These are phyloP conservation scores for Vigna hirtella DNA, from an alignment of 306 rosid species.

Conservation along the genomic window DNA sequence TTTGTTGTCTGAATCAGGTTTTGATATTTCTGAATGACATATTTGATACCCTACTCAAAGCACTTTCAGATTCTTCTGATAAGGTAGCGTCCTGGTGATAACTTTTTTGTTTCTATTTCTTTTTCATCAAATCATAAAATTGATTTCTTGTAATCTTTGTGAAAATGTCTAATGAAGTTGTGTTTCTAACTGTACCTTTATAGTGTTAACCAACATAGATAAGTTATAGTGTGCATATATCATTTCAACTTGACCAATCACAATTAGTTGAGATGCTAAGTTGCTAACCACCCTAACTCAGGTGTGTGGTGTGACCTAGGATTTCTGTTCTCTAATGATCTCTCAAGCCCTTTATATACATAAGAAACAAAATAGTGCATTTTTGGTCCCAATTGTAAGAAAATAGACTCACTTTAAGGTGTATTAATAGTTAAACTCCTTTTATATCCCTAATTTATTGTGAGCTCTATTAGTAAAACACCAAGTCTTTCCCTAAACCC, in stretches of 20 bases:
- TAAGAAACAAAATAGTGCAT: background rate
- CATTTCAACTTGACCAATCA: background rate
- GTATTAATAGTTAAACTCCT: background rate
- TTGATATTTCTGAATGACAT: constrained; percentile 70
- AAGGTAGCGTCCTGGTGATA: constrained; percentile 61
- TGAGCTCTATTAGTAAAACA: background rate
- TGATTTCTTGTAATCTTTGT: constrained; percentile 14
- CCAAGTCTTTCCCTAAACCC: background rate
- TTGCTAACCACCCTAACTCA: background rate
- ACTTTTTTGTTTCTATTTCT: background rate
- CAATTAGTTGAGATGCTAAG: constrained; percentile 9
- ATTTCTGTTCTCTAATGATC: background rate
- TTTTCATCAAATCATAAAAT: constrained; percentile 7
- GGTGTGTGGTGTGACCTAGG: background rate
- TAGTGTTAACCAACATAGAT: constrained; percentile 3
- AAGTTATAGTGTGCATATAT: constrained; percentile 7
- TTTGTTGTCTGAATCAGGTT: constrained; percentile 67
- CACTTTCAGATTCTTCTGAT: constrained; percentile 89
- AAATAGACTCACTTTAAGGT: background rate
- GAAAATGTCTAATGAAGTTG: constrained; percentile 1
- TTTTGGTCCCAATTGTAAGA: background rate
- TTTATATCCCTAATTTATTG: background rate
- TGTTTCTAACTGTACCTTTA: constrained; percentile 1
- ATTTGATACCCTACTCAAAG: constrained; percentile 82
- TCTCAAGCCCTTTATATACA: background rate